Percentiles rank a stretch among this genome's conserved stretches.
These are phyloP conservation scores for Penicillium sp. DNA, from an alignment of 2,329 filamentous ascomycete species.

Conservation along the genomic window DNA sequence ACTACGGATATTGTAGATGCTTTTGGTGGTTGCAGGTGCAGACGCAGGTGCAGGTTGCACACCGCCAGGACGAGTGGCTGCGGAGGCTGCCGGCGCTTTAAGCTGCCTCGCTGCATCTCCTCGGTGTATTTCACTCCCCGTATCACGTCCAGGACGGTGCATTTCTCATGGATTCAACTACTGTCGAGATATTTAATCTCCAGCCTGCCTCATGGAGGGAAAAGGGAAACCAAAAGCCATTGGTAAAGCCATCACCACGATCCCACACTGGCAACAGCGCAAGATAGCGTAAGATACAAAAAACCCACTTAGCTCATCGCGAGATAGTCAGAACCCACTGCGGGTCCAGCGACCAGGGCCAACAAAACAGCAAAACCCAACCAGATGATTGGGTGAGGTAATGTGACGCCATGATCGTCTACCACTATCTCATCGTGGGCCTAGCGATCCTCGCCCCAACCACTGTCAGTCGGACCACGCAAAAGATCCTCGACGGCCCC, in stretches of 20 bases:
- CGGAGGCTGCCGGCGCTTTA: not conserved
- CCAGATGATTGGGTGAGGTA: conserved; percentile 3
- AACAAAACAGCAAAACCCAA: too few relatives aligned
- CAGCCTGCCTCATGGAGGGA: not conserved
- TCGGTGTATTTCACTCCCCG: not conserved
- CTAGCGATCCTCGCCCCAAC: conserved; percentile 15
- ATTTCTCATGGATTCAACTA: not conserved
- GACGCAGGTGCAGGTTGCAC: not conserved
- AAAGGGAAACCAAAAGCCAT: not conserved
- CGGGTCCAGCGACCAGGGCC: not conserved
- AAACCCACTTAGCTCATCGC: not conserved
- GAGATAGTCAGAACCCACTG: not conserved
- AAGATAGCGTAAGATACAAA: not conserved
- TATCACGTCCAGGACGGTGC: not conserved
- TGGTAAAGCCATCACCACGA: not conserved
- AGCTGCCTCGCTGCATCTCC: not conserved
- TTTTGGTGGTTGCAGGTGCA: not conserved
- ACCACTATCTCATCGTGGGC: conserved; percentile 17
- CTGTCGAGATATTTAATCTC: not conserved
- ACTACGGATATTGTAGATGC: too few relatives aligned
- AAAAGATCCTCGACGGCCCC: conserved; percentile 20
- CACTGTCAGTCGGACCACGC: conserved; percentile 11
- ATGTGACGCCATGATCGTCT: conserved; percentile 14
- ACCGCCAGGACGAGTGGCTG: not conserved
- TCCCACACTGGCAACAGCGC: not conserved